Percentiles rank a stretch among this genome's conserved stretches.
These are phyloP conservation scores for Fraxinus americana DNA, from an alignment of 257 asterid species.

Conservation along the genomic window DNA sequence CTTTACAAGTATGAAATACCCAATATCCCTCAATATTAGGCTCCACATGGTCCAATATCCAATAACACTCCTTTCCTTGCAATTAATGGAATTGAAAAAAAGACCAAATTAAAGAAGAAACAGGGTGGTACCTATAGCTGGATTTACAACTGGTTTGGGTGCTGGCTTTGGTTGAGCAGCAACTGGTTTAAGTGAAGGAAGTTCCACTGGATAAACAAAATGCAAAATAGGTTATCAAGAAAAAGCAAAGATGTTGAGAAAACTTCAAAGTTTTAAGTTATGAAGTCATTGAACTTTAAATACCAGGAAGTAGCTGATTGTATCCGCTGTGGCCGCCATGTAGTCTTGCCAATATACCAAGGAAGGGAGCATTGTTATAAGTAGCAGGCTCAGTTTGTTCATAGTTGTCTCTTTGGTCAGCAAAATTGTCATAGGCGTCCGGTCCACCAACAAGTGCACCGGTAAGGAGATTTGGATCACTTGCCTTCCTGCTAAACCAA, in stretches of 20 bases:
- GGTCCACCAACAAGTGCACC: slow-evolving; percentile 99
- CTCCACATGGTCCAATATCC: neutral
- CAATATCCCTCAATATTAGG: neutral
- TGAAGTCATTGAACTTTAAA: neutral
- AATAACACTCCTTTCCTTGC: neutral
- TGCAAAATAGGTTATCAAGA: neutral
- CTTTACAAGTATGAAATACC: neutral
- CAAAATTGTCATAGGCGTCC: slow-evolving; percentile 94
- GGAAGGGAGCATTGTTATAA: slow-evolving; percentile 87
- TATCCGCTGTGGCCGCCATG: slow-evolving; percentile 74
- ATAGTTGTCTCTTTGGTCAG: slow-evolving; percentile 91
- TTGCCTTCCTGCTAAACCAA: slow-evolving; percentile 76
- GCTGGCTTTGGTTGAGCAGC: slow-evolving; percentile 32
- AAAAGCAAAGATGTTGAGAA: neutral
- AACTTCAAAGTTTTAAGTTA: neutral
- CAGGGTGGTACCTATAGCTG: neutral
- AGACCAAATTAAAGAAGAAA: neutral
- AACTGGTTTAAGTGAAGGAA: slow-evolving; percentile 49
- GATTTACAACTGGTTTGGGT: neutral
- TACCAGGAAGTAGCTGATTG: slow-evolving; percentile 94
- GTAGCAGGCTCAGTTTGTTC: slow-evolving; percentile 99
- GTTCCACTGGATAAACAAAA: slow-evolving; percentile 39
- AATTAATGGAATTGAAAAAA: neutral
- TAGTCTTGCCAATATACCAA: slow-evolving; percentile 81
- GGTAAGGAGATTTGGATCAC: slow-evolving; percentile 86